Percentiles rank a stretch among this genome's conserved stretches.
Conservation (phyloP, 1,139 yeast genomes). For the Diutina rugosa region DNA sequence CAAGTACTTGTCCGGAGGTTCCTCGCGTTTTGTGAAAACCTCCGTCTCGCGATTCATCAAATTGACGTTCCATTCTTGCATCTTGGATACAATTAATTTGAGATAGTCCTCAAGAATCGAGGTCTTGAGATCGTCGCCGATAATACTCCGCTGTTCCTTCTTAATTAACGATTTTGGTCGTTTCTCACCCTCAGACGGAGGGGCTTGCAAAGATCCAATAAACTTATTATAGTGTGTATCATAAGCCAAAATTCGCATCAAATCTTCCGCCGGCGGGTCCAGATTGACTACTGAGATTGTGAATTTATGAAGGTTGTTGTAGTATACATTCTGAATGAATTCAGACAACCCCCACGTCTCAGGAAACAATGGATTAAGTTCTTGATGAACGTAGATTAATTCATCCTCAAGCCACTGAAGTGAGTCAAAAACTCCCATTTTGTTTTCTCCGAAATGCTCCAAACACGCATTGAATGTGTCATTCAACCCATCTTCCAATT, state of each 20-base stretch:
- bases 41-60: conserved; percentile 52
- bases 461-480: conserved; percentile 59
- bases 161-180: conserved; percentile 7
- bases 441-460: conserved; percentile 40
- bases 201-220: conserved; percentile 14
- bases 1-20: conserved; percentile 53
- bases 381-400: conserved; percentile 47
- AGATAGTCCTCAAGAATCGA: conserved; percentile 60
- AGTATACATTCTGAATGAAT: conserved; percentile 56
- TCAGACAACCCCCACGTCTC: conserved; percentile 58
- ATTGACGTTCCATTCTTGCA: conserved; percentile 72
- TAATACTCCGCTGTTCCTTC: conserved; percentile 33
- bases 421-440: conserved; percentile 51
- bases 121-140: conserved; percentile 61
- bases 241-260: conserved; percentile 55
- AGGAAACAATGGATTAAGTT: conserved; percentile 51
- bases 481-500: conserved; percentile 45
- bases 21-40: conserved; percentile 46
- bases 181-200: conserved; percentile 9
- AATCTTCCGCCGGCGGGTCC: conserved; percentile 63
- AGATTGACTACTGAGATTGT: conserved; percentile 49
- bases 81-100: conserved; percentile 51
- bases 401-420: conserved; percentile 83
- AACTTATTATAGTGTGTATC: conserved; percentile 52
- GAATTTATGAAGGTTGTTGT: conserved; percentile 48